phyloP scores from a whole-genome alignment of 1,284 basidiomycete genomes.

The Caloboletus firmus region DNA sequence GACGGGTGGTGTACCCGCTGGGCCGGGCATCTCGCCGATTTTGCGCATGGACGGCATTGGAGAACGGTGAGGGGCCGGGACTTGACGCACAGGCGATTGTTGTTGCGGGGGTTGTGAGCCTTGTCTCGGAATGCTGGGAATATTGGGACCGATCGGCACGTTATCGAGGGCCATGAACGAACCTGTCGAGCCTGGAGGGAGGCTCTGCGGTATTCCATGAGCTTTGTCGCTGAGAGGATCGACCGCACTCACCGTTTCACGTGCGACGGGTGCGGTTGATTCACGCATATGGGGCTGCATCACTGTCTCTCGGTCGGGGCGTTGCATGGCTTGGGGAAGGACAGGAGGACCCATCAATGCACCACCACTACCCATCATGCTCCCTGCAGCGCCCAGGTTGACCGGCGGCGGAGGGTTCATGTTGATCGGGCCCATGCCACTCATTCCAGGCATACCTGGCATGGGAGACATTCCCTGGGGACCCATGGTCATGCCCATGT shows the following conservation, averaged over 20 bases:
- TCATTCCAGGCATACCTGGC: conserved; percentile 17
- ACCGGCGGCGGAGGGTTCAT: conserved; percentile 16
- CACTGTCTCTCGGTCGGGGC: conserved; percentile 26
- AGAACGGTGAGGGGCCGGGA: conserved; percentile 22
- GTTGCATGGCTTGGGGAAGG: conserved; percentile 29
- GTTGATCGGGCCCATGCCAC: conserved; percentile 21
- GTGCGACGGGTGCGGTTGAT: conserved; percentile 21
- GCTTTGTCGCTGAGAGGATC: not conserved
- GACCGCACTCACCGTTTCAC: conserved; percentile 25
- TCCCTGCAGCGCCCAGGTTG: conserved; percentile 14
- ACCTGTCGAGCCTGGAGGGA: conserved; percentile 22
- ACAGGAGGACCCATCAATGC: conserved; percentile 32
- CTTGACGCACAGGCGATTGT: conserved; percentile 28
- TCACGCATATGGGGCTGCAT: conserved; percentile 32
- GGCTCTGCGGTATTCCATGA: conserved; percentile 18
- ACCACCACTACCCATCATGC: conserved; percentile 18
- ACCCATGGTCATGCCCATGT: conserved; percentile 21
- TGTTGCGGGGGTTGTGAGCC: conserved; percentile 30
- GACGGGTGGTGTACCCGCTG: conserved; percentile 17
- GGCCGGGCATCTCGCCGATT: conserved; percentile 21
- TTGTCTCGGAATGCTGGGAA: conserved; percentile 22
- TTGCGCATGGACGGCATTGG: conserved; percentile 29
- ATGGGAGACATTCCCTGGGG: conserved; percentile 22
- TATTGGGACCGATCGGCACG: conserved; percentile 11
- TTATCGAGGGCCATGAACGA: conserved; percentile 30